Evolutionary conservation across 1,284 basidiomycete genomes (phyloP).

Genomic region (Moesziomyces sp.): DNA sequence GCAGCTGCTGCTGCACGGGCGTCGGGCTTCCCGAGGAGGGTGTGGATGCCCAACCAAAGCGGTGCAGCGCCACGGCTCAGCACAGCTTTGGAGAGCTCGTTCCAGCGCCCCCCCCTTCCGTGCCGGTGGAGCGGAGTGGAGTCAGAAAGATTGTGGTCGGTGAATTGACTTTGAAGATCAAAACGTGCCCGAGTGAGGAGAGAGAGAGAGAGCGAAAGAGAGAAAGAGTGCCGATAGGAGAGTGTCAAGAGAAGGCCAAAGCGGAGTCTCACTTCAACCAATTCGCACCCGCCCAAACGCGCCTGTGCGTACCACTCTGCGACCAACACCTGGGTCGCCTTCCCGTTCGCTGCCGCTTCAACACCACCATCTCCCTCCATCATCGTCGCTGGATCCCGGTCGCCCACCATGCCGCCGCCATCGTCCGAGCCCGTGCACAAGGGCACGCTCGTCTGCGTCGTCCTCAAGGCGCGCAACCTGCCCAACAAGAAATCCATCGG

Average conservation of each 20-base stretch:
- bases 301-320: too few relatives aligned
- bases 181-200: neutral
- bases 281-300: too few relatives aligned
- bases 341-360: neutral
- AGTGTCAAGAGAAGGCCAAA: neutral
- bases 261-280: neutral
- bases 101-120: too few relatives aligned
- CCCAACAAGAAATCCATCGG: slow-evolving; percentile 70
- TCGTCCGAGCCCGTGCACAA: slow-evolving; percentile 43
- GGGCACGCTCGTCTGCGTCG: slow-evolving; percentile 92
- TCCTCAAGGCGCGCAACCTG: slow-evolving; percentile 84
- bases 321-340: too few relatives aligned
- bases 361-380: neutral
- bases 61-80: neutral
- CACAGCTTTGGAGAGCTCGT: neutral
- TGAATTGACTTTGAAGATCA: too few relatives aligned
- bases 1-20: too few relatives aligned
- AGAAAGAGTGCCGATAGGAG: neutral
- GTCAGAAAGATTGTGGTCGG: too few relatives aligned
- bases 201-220: neutral
- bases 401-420: slow-evolving; percentile 37
- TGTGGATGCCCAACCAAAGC: neutral
- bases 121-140: too few relatives aligned
- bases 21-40: too few relatives aligned
- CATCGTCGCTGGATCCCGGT: neutral